phyloP scores from a whole-genome alignment of 23 red algal genomes.

The Chondrus crispus region DNA sequence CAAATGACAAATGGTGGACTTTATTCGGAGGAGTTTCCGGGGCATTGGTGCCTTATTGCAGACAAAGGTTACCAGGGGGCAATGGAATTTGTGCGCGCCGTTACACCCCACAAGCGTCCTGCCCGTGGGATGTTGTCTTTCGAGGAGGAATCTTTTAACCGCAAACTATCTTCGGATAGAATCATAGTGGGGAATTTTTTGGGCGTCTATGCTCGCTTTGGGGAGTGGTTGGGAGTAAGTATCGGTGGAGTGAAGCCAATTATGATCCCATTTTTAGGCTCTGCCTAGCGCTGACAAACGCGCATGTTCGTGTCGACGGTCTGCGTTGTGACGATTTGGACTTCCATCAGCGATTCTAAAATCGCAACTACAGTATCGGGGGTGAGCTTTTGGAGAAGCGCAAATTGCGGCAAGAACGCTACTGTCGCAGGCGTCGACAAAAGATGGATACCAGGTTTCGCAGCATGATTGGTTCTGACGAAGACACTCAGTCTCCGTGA shows the following conservation, averaged over 20 bases:
- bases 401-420: too few relatives aligned
- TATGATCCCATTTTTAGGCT: neutral
- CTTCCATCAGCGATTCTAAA: too few relatives aligned
- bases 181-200: slow-evolving; percentile 21
- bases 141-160: neutral
- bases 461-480: too few relatives aligned
- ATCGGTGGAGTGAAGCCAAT: neutral
- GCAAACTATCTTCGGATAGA: neutral
- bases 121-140: neutral
- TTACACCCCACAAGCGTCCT: neutral
- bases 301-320: neutral
- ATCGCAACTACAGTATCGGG: too few relatives aligned
- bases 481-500: too few relatives aligned
- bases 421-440: too few relatives aligned
- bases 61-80: neutral
- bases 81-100: neutral
- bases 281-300: neutral
- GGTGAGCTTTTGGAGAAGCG: too few relatives aligned
- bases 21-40: neutral
- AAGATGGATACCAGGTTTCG: too few relatives aligned
- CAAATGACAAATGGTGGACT: too few relatives aligned
- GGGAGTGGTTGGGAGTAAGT: neutral
- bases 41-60: neutral
- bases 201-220: neutral
- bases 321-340: neutral